Percentiles rank a stretch among this genome's conserved stretches.
Conservation (phyloP, 345 rosid species). For the Euphorbia lathyris region DNA sequence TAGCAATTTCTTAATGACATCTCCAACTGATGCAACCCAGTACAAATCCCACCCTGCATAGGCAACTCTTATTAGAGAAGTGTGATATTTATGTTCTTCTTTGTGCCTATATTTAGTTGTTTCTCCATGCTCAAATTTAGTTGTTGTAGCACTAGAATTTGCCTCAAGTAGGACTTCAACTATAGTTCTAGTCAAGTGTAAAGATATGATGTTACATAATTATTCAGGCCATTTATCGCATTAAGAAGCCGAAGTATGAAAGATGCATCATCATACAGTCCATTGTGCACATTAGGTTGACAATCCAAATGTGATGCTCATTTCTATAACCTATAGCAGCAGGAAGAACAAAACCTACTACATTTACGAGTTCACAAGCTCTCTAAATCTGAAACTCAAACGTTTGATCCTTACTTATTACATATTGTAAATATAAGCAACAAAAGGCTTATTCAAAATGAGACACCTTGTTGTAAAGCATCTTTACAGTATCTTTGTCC, state of each 20-base stretch:
- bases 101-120: conserved; percentile 62
- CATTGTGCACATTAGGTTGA: conserved; percentile 62
- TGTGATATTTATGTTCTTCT: conserved; percentile 66
- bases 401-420: conserved; percentile 57
- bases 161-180: conserved; percentile 75
- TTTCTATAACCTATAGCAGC: conserved; percentile 61
- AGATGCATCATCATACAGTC: conserved; percentile 74
- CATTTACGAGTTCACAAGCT: conserved; percentile 74
- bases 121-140: too few relatives aligned
- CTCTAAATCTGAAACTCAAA: conserved; percentile 57
- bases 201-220: conserved; percentile 55
- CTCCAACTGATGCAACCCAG: too few relatives aligned
- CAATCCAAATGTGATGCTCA: conserved; percentile 80
- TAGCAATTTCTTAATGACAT: too few relatives aligned
- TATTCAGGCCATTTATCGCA: conserved; percentile 49
- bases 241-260: conserved; percentile 62
- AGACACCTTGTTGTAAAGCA: conserved; percentile 92
- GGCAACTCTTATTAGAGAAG: too few relatives aligned
- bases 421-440: conserved; percentile 68
- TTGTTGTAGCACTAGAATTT: conserved; percentile 56
- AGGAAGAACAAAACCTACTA: conserved; percentile 59
- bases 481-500: conserved; percentile 96
- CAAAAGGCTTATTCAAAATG: conserved; percentile 76
- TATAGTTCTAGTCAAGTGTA: conserved; percentile 51
- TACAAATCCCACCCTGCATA: too few relatives aligned